A percentile compares a stretch with the other conserved stretches of the same genome.
Evolutionary conservation across 176 grass and related monocot genomes (phyloP).

Genomic region (Guadua angustifolia): DNA sequence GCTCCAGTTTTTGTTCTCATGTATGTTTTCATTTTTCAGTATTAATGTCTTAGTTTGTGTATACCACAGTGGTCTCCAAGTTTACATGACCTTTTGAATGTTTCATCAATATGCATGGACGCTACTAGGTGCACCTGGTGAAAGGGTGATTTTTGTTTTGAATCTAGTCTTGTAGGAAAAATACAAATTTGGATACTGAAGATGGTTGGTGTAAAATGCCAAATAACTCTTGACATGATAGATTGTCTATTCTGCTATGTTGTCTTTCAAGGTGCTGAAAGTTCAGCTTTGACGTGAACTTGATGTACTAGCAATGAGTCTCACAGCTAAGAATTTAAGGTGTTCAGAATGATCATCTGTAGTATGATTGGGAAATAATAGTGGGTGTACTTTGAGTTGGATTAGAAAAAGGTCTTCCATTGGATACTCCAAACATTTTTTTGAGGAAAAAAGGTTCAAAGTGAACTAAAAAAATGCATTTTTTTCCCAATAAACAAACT

Average conservation of each 20-base stretch:
- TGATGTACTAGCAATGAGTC: background rate
- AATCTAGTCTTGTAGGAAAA: constrained; percentile 2
- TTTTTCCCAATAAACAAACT: too few species aligned
- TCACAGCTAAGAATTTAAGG: too few species aligned
- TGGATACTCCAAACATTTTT: too few species aligned
- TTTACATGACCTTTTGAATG: constrained; percentile 20
- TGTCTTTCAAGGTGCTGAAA: constrained; percentile 20
- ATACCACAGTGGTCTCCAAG: background rate
- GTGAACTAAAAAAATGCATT: too few species aligned
- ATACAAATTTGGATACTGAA: constrained; percentile 5
- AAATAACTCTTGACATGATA: constrained; percentile 13
- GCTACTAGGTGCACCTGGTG: background rate
- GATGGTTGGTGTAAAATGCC: constrained; percentile 15
- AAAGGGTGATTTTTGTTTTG: background rate
- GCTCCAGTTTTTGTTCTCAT: constrained; percentile 16
- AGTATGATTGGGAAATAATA: too few species aligned
- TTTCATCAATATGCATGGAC: background rate
- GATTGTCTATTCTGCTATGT: background rate
- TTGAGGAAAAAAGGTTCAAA: too few species aligned
- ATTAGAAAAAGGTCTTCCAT: too few species aligned
- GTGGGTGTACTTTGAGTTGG: too few species aligned
- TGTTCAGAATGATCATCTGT: too few species aligned
- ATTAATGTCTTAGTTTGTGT: background rate
- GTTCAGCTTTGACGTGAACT: background rate
- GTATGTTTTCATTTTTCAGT: constrained; percentile 5